Conservation (phyloP, 441 rosid species). For the Aquilaria agallochum region DNA sequence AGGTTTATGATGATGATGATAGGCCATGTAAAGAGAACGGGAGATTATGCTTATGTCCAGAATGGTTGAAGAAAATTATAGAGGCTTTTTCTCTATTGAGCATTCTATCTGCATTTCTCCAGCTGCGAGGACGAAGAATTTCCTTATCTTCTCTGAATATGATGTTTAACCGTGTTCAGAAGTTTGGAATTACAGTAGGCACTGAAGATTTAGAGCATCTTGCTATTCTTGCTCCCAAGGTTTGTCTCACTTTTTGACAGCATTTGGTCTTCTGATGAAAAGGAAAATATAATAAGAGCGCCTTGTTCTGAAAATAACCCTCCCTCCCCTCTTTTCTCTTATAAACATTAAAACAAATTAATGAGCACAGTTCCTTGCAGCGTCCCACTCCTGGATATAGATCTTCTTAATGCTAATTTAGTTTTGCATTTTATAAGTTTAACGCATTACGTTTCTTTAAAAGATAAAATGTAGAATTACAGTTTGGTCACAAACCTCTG, state of each 20-base stretch:
- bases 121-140: conserved; percentile 32
- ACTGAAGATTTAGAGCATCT: conserved; percentile 68
- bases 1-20: conserved; percentile 5
- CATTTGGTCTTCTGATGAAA: too few species aligned
- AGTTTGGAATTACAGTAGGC: conserved; percentile 43
- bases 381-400: too few species aligned
- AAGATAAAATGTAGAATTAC: too few species aligned
- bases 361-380: too few species aligned
- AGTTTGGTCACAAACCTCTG: too few species aligned
- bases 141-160: conserved; percentile 37
- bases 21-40: conserved; percentile 7
- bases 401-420: too few species aligned
- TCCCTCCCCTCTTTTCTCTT: too few species aligned
- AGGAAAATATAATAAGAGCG: too few species aligned
- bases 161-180: conserved; percentile 44
- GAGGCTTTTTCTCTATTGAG: conserved; percentile 70
- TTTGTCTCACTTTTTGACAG: conserved; percentile 17
- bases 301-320: too few species aligned
- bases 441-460: too few species aligned
- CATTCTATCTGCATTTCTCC: conserved; percentile 45
- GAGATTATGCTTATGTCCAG: conserved; percentile 59
- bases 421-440: too few species aligned
- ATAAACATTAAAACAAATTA: too few species aligned
- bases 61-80: conserved; percentile 66
- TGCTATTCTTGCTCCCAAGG: conserved; percentile 75